Evolutionary conservation across 2,329 filamentous ascomycete genomes (phyloP).

Genomic region (Colletotrichum sp.): DNA sequence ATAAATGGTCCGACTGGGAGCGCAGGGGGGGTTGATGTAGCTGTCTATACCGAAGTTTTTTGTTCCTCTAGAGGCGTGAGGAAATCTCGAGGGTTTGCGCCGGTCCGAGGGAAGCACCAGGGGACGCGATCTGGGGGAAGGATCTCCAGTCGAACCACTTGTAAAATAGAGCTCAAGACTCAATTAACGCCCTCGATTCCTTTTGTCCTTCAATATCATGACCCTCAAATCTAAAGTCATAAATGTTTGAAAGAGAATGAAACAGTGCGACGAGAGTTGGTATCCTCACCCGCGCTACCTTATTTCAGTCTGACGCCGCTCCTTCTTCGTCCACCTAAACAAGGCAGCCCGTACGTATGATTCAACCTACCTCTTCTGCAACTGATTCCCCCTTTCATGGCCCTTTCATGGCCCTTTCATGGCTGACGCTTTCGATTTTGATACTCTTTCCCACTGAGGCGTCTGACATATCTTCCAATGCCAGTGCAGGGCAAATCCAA

Average conservation of each 20-base stretch:
- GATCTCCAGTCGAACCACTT: slow-evolving; percentile 58
- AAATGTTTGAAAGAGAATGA: not conserved
- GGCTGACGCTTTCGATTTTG: not conserved
- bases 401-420: not conserved
- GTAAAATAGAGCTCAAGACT: slow-evolving; percentile 69
- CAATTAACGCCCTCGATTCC: slow-evolving; percentile 66
- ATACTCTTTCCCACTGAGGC: not conserved
- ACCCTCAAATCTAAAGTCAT: not conserved
- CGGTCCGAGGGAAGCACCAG: slow-evolving; percentile 46
- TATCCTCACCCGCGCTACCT: not conserved
- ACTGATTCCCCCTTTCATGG: not conserved
- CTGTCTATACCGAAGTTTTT: slow-evolving; percentile 57
- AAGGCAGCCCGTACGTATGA: not conserved
- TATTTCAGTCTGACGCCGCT: not conserved
- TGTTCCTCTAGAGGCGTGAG: slow-evolving; percentile 53
- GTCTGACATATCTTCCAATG: not conserved
- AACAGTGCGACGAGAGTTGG: not conserved
- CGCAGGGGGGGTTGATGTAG: slow-evolving; percentile 35
- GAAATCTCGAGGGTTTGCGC: slow-evolving; percentile 48
- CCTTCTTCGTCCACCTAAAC: not conserved
- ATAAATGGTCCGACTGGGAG: slow-evolving; percentile 29
- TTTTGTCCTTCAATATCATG: slow-evolving; percentile 50
- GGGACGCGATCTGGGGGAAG: slow-evolving; percentile 34
- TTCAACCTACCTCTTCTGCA: not conserved
- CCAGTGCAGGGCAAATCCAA: not conserved